Conservation (phyloP, 164 flowering plant species). For the Kalanchoe fedtschenkoi region DNA sequence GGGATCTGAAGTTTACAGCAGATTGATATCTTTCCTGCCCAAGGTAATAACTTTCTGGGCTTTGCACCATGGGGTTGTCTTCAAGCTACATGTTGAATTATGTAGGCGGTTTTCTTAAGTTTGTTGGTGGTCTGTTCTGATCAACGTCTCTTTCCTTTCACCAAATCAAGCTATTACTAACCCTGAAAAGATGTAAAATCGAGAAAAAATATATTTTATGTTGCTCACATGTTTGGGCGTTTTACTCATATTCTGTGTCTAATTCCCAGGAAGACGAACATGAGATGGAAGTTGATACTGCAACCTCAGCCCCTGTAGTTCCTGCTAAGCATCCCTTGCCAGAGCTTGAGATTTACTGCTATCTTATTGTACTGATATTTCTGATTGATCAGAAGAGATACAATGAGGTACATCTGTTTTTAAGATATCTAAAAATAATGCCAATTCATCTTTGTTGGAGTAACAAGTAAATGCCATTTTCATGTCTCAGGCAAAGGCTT, state of each 20-base stretch:
- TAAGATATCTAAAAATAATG: background rate
- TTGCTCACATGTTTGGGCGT: too few relatives aligned
- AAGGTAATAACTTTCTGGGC: constrained; percentile 34
- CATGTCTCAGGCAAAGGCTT: constrained; percentile 69
- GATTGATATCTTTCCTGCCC: constrained; percentile 55
- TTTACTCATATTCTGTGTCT: background rate
- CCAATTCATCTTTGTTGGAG: background rate
- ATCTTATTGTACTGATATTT: constrained; percentile 70
- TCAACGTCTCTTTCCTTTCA: background rate
- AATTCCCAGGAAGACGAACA: constrained; percentile 59
- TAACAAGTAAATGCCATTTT: background rate
- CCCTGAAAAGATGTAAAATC: background rate
- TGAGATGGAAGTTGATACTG: constrained; percentile 91
- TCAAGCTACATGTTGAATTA: too few relatives aligned
- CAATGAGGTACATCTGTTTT: constrained; percentile 43
- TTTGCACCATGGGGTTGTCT: background rate
- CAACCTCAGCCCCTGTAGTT: constrained; percentile 45
- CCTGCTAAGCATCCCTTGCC: constrained; percentile 58
- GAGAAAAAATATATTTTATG: background rate
- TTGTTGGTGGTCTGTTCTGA: too few relatives aligned
- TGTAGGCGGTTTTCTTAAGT: too few relatives aligned
- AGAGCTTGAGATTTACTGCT: constrained; percentile 80
- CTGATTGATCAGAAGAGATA: constrained; percentile 79
- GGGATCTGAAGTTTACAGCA: constrained; percentile 59
- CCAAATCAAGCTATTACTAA: background rate